Evolutionary conservation across 2,329 filamentous ascomycete genomes (phyloP).

Genomic region (Fusarium sp.): DNA sequence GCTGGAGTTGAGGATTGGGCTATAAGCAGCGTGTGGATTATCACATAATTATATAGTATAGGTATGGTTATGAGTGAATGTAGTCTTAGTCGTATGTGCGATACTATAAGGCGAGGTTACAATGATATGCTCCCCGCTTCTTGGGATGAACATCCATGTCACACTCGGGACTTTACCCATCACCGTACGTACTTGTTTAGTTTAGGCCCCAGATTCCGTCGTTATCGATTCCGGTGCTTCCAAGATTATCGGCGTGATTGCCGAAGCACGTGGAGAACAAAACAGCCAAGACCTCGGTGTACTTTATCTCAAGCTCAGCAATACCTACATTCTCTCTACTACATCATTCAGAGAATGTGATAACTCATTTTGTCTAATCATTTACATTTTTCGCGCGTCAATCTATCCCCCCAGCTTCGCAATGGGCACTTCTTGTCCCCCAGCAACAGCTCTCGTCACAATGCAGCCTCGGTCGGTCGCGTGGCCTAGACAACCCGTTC

Average conservation of each 20-base stretch:
- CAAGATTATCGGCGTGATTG: slow-evolving; percentile 26
- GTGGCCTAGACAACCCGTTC: slow-evolving; percentile 16
- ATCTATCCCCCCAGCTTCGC: neutral
- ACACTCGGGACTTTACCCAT: neutral
- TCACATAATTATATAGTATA: slow-evolving; percentile 2
- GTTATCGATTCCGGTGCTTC: slow-evolving; percentile 15
- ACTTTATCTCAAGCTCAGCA: slow-evolving; percentile 1
- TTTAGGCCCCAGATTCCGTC: slow-evolving; percentile 5
- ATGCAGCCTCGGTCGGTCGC: slow-evolving; percentile 21
- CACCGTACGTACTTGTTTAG: neutral
- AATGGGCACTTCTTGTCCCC: slow-evolving; percentile 33
- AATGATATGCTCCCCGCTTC: slow-evolving; percentile 7
- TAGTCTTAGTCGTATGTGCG: neutral
- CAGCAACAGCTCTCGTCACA: slow-evolving; percentile 15
- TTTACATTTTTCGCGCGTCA: neutral
- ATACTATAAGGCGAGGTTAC: neutral
- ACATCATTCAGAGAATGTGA: slow-evolving; percentile 30
- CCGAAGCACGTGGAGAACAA: slow-evolving; percentile 40
- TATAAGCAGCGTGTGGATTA: slow-evolving; percentile 6
- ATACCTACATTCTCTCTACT: slow-evolving; percentile 9
- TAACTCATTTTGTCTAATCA: neutral
- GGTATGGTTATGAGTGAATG: slow-evolving; percentile 9
- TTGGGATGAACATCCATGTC: slow-evolving; percentile 6
- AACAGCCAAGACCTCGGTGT: slow-evolving; percentile 28
- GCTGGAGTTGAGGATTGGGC: slow-evolving; percentile 19